Base-by-base conservation (phyloP, 257 asterid genomes). In the Jacaranda mimosifolia region DNA sequence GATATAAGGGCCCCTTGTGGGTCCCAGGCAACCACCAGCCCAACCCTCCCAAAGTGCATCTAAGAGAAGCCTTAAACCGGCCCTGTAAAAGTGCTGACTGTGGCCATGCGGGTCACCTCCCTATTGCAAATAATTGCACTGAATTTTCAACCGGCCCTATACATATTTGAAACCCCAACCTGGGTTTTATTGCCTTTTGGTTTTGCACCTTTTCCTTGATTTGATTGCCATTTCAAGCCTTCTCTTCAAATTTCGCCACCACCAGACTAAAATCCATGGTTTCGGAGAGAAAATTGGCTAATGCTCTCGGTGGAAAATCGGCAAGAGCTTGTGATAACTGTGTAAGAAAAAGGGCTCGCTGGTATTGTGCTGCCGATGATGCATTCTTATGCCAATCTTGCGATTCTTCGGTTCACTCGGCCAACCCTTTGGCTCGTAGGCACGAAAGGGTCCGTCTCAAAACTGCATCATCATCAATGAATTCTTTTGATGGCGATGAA, bases 361-460 rank as follows among this genome's bases (percentile, higher is more conserved):
- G 89, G 98, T 94, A 88, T 60, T 92, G 99, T 57, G 88, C 96
- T 0, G 95, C 98, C 17, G 99, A 94, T 57, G 99, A 94, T 26
- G 99, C 99, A 0, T 94, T 94, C 62, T 70, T 94, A 9, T 94
- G 99, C 77, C 93, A 91, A 75, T 52, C 81, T 0, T 94, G 99
- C 49, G 97, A 94, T 67, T 80, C 87, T 1, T 86, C 97, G 0
- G 97, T 94, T 0, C 99, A 94, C 76, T 88, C 94, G 0, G 98
- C 98, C 0, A 94, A 94, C 69, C 86, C 90, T 69, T 69, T 92
- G 43, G 97, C 98, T 18, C 85, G 86, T 4, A 73, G 98, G 19
- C 98, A 94, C 46, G 90, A 91, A 43, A 85, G 99, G 82, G 94
- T 92, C 83, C 93, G 92, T 53, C 94, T 94, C 56, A 91, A 91